phyloP scores from a whole-genome alignment of 805 yeast genomes.

The Metschnikowia lachancei region DNA sequence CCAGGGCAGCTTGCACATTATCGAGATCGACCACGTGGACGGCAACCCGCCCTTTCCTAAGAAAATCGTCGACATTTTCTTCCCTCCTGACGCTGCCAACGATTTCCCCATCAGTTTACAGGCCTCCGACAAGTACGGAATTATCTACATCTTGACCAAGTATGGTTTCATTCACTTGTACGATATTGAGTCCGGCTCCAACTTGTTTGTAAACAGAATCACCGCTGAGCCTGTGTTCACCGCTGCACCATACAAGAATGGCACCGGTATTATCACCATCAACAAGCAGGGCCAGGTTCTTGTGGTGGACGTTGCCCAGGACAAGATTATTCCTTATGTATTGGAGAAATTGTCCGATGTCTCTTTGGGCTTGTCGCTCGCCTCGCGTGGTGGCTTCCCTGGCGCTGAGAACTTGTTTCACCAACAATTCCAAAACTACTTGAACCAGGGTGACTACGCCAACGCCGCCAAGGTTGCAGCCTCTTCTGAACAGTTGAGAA shows the following conservation, averaged over 20 bases:
- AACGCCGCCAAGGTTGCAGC: conserved; percentile 98
- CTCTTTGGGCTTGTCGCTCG: conserved; percentile 78
- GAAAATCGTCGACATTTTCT: conserved; percentile 87
- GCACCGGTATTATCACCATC: conserved; percentile 86
- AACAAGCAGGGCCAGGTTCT: conserved; percentile 94
- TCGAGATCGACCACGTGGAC: conserved; percentile 93
- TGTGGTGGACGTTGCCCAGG: conserved; percentile 83
- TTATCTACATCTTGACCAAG: conserved; percentile 86
- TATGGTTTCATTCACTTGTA: conserved; percentile 95
- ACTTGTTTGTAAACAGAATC: conserved; percentile 92
- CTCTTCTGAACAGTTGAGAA: conserved; percentile 86
- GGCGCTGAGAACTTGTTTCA: conserved; percentile 92
- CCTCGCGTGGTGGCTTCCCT: conserved; percentile 93
- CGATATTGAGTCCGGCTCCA: conserved; percentile 88
- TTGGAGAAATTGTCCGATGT: conserved; percentile 84
- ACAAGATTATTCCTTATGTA: conserved; percentile 84
- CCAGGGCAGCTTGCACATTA: conserved; percentile 75
- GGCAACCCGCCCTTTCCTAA: conserved; percentile 82
- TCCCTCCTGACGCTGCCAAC: conserved; percentile 93
- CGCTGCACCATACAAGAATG: conserved; percentile 67
- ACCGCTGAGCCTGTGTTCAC: conserved; percentile 95
- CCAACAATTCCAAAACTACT: conserved; percentile 85
- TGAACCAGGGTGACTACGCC: conserved; percentile 81
- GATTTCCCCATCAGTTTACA: conserved; percentile 96
- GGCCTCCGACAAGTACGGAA: conserved; percentile 80